Evolutionary conservation across 345 rosid species (phyloP).

Genomic region (Alliaria petiolata): DNA sequence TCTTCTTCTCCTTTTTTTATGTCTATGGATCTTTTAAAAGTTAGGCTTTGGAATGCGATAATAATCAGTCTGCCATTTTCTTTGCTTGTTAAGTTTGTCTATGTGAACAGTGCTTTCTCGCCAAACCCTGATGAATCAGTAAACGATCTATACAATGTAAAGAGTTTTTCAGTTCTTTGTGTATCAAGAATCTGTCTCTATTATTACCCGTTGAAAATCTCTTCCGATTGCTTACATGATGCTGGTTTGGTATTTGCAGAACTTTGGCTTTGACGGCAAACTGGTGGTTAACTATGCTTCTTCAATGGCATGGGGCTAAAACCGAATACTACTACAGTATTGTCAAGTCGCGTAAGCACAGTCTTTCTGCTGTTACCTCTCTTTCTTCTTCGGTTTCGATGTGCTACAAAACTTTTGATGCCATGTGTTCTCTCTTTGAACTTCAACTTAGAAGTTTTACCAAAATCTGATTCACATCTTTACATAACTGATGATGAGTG

Average conservation of each 20-base stretch:
- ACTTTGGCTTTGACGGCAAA: conserved; percentile 90
- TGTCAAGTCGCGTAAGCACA: conserved; percentile 11
- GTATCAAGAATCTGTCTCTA: too few relatives aligned
- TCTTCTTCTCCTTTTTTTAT: too few relatives aligned
- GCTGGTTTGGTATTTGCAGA: conserved; percentile 41
- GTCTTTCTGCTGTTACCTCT: background rate
- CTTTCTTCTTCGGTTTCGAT: background rate
- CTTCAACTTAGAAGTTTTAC: background rate
- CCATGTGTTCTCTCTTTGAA: background rate
- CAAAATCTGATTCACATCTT: background rate
- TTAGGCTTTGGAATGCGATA: background rate
- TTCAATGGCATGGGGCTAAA: conserved; percentile 92
- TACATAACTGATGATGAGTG: background rate
- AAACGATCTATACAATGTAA: conserved; percentile 72
- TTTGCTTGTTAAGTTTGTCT: conserved; percentile 58
- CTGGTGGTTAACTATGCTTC: conserved; percentile 87
- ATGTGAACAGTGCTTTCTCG: conserved; percentile 88
- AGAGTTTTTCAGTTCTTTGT: conserved; percentile 26
- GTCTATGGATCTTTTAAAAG: background rate
- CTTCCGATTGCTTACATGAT: background rate
- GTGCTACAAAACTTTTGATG: background rate
- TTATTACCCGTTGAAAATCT: too few relatives aligned
- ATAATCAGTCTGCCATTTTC: background rate
- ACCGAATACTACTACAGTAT: background rate
- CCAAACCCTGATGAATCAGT: conserved; percentile 90